These are phyloP conservation scores for Cyberlindnera japonica DNA, from an alignment of 805 yeast genomes.

Conservation along the genomic window DNA sequence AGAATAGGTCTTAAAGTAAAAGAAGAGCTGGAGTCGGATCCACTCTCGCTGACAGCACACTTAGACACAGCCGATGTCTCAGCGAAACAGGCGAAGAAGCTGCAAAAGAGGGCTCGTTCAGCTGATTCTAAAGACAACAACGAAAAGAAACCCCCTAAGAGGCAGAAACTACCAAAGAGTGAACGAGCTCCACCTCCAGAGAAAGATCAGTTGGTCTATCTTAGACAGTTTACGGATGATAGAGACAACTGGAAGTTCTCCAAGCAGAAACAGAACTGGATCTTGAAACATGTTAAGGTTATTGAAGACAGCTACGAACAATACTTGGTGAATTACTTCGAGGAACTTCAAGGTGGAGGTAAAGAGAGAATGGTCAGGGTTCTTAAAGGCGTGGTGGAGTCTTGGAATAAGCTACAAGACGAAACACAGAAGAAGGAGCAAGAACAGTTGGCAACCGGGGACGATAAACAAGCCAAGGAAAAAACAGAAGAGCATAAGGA, in stretches of 20 bases:
- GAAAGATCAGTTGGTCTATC: constrained; percentile 66
- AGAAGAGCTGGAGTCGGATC: constrained; percentile 42
- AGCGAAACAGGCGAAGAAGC: constrained; percentile 40
- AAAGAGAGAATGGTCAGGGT: constrained; percentile 51
- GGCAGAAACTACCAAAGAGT: constrained; percentile 62
- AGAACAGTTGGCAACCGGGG: too few species aligned
- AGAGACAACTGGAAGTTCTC: constrained; percentile 74
- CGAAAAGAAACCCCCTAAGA: constrained; percentile 68
- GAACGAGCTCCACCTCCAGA: constrained; percentile 73
- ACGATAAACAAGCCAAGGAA: not conserved
- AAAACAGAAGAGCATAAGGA: constrained; percentile 4
- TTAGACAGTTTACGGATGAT: constrained; percentile 55
- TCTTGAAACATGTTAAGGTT: constrained; percentile 53
- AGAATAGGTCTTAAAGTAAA: constrained; percentile 65
- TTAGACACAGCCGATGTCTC: constrained; percentile 41
- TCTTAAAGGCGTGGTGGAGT: constrained; percentile 41
- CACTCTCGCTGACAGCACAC: constrained; percentile 41
- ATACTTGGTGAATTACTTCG: constrained; percentile 48
- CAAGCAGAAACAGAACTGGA: constrained; percentile 85
- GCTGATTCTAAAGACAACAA: constrained; percentile 22
- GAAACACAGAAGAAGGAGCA: constrained; percentile 7
- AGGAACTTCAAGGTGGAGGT: constrained; percentile 69
- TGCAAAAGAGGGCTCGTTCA: constrained; percentile 27
- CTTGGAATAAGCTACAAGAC: constrained; percentile 48
- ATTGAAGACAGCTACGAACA: constrained; percentile 52